A percentile compares a stretch with the other conserved stretches of the same genome.
Evolutionary conservation across 805 yeast genomes (phyloP).

Genomic region (Sungouiella blattae): DNA sequence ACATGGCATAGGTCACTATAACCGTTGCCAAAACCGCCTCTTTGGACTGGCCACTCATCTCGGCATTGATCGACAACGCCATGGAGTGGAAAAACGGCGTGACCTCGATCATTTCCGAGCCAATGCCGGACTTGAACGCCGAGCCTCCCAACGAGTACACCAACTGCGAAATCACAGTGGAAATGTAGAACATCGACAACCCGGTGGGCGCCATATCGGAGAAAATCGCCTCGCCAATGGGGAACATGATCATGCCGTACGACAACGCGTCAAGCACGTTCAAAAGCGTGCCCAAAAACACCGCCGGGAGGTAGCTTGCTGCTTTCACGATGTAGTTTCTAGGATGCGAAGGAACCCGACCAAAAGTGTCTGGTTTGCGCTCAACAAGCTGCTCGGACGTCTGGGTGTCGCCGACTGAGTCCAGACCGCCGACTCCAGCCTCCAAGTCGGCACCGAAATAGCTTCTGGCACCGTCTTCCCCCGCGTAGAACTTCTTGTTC

Average conservation of each 20-base stretch:
- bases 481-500: conserved; percentile 6
- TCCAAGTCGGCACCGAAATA: conserved; percentile 2
- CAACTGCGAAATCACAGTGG: conserved; percentile 85
- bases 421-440: conserved; percentile 1
- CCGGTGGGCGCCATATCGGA: conserved; percentile 83
- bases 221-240: conserved; percentile 77
- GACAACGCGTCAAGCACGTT: conserved; percentile 91
- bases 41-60: conserved; percentile 42
- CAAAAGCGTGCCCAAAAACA: conserved; percentile 75
- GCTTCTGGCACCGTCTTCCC: background rate
- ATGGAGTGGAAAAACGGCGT: conserved; percentile 96
- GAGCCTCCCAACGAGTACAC: conserved; percentile 90
- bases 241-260: conserved; percentile 97
- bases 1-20: conserved; percentile 75
- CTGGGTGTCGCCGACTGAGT: background rate
- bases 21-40: conserved; percentile 77
- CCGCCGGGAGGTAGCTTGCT: conserved; percentile 64
- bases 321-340: conserved; percentile 30
- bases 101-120: conserved; percentile 98
- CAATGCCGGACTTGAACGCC: conserved; percentile 85
- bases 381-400: conserved; percentile 3
- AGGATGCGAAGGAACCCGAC: conserved; percentile 1
- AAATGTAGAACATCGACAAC: conserved; percentile 87
- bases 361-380: conserved; percentile 6
- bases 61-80: conserved; percentile 68